A percentile compares a stretch with the other conserved stretches of the same genome.
Conservation (phyloP, 768 basidiomycete genomes). For the Mycena leptocephala region DNA sequence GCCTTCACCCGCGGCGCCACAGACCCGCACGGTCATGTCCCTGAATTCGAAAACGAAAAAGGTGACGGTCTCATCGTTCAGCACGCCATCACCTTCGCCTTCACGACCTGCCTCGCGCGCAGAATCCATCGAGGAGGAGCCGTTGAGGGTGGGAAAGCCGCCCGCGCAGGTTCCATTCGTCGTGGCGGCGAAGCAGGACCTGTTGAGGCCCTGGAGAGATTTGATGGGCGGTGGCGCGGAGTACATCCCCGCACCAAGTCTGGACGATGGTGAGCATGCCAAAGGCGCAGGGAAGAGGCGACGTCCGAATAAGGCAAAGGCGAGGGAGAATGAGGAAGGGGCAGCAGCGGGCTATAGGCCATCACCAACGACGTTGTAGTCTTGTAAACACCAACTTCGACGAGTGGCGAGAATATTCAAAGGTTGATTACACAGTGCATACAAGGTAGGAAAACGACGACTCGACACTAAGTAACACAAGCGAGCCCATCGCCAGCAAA, state of each 20-base stretch:
- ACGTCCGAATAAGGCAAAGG: slow-evolving; percentile 38
- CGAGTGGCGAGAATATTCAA: too few species aligned
- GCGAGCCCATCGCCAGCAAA: too few species aligned
- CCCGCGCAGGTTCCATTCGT: slow-evolving; percentile 52
- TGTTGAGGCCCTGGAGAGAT: slow-evolving; percentile 63
- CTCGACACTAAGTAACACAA: too few species aligned
- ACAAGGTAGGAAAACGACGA: too few species aligned
- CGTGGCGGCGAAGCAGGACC: slow-evolving; percentile 46
- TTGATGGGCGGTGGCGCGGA: slow-evolving; percentile 47
- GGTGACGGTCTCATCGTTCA: slow-evolving; percentile 69
- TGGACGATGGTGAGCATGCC: slow-evolving; percentile 17
- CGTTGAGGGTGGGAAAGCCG: slow-evolving; percentile 58
- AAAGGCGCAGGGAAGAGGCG: slow-evolving; percentile 15
- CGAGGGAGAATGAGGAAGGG: slow-evolving; percentile 5
- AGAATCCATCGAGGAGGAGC: slow-evolving; percentile 53
- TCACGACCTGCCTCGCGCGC: slow-evolving; percentile 54
- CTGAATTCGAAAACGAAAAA: slow-evolving; percentile 67
- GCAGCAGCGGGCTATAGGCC: neutral
- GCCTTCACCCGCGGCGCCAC: slow-evolving; percentile 44
- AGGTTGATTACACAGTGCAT: too few species aligned
- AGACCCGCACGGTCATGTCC: slow-evolving; percentile 74
- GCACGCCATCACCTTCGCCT: slow-evolving; percentile 49
- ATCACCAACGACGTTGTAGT: too few species aligned
- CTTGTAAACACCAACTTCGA: too few species aligned
- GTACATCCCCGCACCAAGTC: slow-evolving; percentile 54